Base-by-base conservation (phyloP, 1,139 yeast genomes). In the Taphrina flavorubra region DNA sequence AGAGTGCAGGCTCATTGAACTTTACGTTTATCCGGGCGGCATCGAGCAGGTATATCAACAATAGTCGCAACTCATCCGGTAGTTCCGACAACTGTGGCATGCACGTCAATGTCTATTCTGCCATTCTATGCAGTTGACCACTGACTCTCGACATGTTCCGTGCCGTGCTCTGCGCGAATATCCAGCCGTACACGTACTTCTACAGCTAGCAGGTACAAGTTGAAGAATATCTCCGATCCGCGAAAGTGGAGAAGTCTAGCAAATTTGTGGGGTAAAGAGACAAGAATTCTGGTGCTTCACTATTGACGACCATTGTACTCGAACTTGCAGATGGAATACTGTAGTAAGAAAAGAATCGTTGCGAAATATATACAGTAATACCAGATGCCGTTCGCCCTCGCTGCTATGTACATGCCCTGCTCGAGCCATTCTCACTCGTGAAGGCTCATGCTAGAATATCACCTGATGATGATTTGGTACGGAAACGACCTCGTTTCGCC, bases 401-500 rank as follows among this genome's bases (percentile, higher is more conserved):
- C 31, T 25, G 31, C 31, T 25, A 44, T 44, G 18, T 44, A 44
- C 25, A 44, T 10, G n/a, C 42, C 2, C 42, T 39, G 11, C 42
- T 39, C 42, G 14, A 39, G 31, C 31, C 42, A 39, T 10, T 39
- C 42, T 39, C 42, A 39, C 14, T 14, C 11, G 11, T 3, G 0
- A 39, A 0, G 11, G 14, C 14, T 14, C 47, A 44, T 44, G 47
- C 18, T n/a, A 1, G 1, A n/a, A 8, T n/a, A 11, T 25, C 36
- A 49, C 53, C 53, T 20, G 13, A 49, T 25, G 36, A 49, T 74
- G 11, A 84, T 78, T 64, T 78, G 77, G 75, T 86, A 89, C 0
- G 90, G 90, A 73, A 89, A 89, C 3, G 94, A 92, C 18, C 86
- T 79, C 42, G 84, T 80, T 13, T 87, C 91, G 14, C 87, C 79